Evolutionary conservation across 2,329 filamentous ascomycete species (phyloP), one percentile per base, ranked within the genome.

Genomic region (Pseudogymnoascus sp.): DNA sequence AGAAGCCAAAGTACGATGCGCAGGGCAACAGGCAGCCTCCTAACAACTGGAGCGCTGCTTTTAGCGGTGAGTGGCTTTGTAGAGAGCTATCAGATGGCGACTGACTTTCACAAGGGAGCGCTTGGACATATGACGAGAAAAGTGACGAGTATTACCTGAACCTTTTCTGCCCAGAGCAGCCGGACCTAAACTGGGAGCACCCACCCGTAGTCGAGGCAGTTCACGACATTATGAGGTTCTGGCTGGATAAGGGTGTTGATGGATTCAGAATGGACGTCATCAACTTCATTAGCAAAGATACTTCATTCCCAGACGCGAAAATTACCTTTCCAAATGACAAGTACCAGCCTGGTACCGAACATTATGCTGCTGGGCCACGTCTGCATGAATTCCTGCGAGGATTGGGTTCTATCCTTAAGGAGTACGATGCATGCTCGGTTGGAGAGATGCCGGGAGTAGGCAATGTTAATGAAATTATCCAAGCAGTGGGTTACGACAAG

Each of bases 141-240:
- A 90, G 88, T 0, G 78, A 80, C 57, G 87, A 92, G 72, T 92
- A 90, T 71, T 92, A 90, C 68, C 81, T 92, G 0, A 85, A 88
- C 64, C 78, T 94, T 9, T 95, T 90, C 71, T 84, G 86, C 6
- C 81, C 81, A 4, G 84, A 89, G 65, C 90, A 93, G 70, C 90
- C 90, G 0, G 90, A 94, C 67, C 78, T 94, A n/a, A 94, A 94
- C 74, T 94, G 89, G 89, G 88, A 92, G 69, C 88, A 87, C 62
- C 78, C 79, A 0, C 82, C 81, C 8, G 82, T 88, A 0, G 81
- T 89, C 14, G 75, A 82, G 50, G 89, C 88, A 1, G 84, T 92
- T 6, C 88, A 91, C 70, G 79, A 86, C 34, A 80, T 87, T 4
- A 88, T 92, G 81, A 80, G 82, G 30, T 94, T 92, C 71, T 94